Percentiles rank a stretch among this genome's conserved stretches.
phyloP scores from a whole-genome alignment of 306 rosid species.

The Castanospermum australe region DNA sequence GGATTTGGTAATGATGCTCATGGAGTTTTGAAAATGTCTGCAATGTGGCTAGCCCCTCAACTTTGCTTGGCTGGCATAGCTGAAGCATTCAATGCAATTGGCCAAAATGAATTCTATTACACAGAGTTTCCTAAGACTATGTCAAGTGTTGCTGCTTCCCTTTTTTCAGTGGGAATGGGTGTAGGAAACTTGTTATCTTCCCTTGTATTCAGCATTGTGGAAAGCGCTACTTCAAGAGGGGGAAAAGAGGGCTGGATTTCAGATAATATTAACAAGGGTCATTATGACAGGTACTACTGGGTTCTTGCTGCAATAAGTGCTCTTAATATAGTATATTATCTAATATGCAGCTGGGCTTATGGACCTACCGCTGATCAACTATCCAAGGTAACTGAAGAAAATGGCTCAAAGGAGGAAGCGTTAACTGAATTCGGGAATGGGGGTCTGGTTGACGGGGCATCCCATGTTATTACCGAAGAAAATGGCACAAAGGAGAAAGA shows the following conservation, averaged over 20 bases:
- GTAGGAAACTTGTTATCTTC: conserved; percentile 55
- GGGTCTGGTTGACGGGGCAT: not conserved
- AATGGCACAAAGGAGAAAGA: conserved; percentile 22
- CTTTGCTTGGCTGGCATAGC: conserved; percentile 56
- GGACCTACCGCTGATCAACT: conserved; percentile 49
- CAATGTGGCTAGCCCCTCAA: conserved; percentile 65
- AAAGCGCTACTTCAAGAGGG: conserved; percentile 50
- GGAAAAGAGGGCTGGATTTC: conserved; percentile 68
- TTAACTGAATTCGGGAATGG: not conserved
- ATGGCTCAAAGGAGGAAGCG: conserved; percentile 18
- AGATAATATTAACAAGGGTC: conserved; percentile 54
- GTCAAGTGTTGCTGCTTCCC: conserved; percentile 61
- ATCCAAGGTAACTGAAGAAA: not conserved
- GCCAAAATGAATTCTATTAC: conserved; percentile 71
- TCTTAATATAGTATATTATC: conserved; percentile 45
- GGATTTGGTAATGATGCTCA: conserved; percentile 34
- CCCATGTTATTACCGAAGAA: not conserved
- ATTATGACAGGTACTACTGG: conserved; percentile 59
- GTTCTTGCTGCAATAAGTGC: conserved; percentile 42
- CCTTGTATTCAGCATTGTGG: conserved; percentile 39
- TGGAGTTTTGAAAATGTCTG: conserved; percentile 59
- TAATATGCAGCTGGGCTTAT: conserved; percentile 65
- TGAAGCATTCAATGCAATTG: conserved; percentile 69
- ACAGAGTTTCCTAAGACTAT: conserved; percentile 62
- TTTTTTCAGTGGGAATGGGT: conserved; percentile 53